phyloP scores from a whole-genome alignment of 768 basidiomycete genomes.

The Termitomyces sp. region DNA sequence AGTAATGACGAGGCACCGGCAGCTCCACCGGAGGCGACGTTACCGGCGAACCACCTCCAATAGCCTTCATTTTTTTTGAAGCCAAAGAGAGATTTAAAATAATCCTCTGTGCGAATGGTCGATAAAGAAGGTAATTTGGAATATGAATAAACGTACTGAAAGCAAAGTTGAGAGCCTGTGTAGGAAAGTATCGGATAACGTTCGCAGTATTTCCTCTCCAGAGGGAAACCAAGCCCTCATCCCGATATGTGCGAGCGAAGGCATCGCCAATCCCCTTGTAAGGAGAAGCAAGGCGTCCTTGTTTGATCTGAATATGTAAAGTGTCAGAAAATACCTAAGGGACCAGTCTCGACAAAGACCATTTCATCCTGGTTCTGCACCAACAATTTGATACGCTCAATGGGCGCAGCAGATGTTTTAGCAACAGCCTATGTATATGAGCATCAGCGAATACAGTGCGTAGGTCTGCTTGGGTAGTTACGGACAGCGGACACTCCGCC shows the following conservation, averaged over 20 bases:
- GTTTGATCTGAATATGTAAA: constrained; percentile 75
- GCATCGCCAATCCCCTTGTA: constrained; percentile 97
- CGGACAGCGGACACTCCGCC: constrained; percentile 90
- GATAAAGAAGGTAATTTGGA: background rate
- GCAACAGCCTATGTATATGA: constrained; percentile 76
- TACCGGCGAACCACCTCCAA: constrained; percentile 98
- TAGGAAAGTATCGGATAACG: constrained; percentile 99
- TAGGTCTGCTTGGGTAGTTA: constrained; percentile 8
- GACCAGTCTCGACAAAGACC: constrained; percentile 37
- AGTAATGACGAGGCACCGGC: constrained; percentile 98
- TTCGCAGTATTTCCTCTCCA: constrained; percentile 99
- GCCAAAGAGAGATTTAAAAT: constrained; percentile 97
- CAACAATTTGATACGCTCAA: constrained; percentile 98
- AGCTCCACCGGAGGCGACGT: constrained; percentile 97
- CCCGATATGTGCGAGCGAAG: constrained; percentile 85
- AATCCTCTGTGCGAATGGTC: constrained; percentile 63
- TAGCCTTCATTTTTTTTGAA: constrained; percentile 98
- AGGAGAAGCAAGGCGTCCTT: constrained; percentile 92
- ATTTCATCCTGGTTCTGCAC: constrained; percentile 99
- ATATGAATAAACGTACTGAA: constrained; percentile 69
- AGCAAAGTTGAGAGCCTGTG: constrained; percentile 99
- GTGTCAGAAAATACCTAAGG: constrained; percentile 23
- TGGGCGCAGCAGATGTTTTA: constrained; percentile 98
- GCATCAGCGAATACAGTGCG: background rate
- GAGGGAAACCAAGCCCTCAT: constrained; percentile 92